These are phyloP conservation scores for Rhodotorula sp. DNA, from an alignment of 1,284 basidiomycete genomes.

Conservation along the genomic window DNA sequence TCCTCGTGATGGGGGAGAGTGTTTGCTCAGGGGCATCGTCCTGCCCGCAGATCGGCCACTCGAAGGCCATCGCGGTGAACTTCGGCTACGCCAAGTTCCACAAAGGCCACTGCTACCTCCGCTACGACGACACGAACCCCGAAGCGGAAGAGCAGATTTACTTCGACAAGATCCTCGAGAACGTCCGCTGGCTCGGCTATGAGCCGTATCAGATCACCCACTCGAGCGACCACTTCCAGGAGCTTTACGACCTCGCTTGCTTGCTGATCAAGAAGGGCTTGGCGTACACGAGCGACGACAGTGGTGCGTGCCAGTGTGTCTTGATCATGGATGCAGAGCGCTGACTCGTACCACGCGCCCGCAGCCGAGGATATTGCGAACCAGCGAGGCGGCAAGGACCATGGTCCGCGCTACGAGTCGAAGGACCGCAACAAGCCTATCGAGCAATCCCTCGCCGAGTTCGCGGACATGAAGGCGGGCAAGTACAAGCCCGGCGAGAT, in stretches of 20 bases:
- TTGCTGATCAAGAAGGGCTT: slow-evolving; percentile 86
- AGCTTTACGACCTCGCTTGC: slow-evolving; percentile 84
- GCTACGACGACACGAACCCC: slow-evolving; percentile 98
- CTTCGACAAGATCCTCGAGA: slow-evolving; percentile 95
- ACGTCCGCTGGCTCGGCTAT: slow-evolving; percentile 93
- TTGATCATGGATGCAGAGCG: slow-evolving; percentile 3
- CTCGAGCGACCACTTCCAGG: slow-evolving; percentile 94
- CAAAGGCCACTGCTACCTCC: slow-evolving; percentile 84
- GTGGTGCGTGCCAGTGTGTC: slow-evolving; percentile 60
- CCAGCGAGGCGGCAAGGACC: slow-evolving; percentile 77
- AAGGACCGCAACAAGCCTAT: slow-evolving; percentile 78
- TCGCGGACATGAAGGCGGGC: slow-evolving; percentile 89
- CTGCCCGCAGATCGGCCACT: slow-evolving; percentile 60
- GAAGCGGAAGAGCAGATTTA: slow-evolving; percentile 95
- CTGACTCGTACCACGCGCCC: slow-evolving; percentile 16
- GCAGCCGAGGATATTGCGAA: slow-evolving; percentile 86
- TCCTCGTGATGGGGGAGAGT: neutral
- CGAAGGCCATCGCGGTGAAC: slow-evolving; percentile 97
- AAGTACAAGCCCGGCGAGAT: slow-evolving; percentile 86
- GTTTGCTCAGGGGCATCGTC: no score
- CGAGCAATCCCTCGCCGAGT: slow-evolving; percentile 80
- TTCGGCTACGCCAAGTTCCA: slow-evolving; percentile 96
- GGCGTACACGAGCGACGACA: slow-evolving; percentile 95
- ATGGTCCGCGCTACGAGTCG: slow-evolving; percentile 81
- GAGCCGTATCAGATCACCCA: slow-evolving; percentile 99